Evolutionary conservation across 257 asterid species (phyloP), one percentile per base, ranked within the genome.

Genomic region (Forsythia viridissima): DNA sequence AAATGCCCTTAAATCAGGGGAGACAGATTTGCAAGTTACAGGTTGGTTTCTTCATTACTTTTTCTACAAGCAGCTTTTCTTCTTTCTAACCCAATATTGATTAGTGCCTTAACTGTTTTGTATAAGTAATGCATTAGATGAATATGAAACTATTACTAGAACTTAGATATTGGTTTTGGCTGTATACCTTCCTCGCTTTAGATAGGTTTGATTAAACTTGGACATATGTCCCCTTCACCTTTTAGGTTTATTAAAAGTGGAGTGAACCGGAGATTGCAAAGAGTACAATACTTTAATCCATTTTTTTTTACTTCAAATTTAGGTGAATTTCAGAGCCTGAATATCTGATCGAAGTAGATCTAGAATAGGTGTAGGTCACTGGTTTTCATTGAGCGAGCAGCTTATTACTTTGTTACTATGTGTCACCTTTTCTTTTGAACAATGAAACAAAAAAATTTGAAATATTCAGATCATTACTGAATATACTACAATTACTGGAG

Each of bases 1-100:
- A 86, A 83, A 91, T 70, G 94, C 99, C 80, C 97, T 93, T 65
- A 75, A 77, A 74, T 83, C 36, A 41, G 99, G 99, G 79, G 99
- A 96, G 89, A 82, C 97, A 51, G 72, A 91, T 88, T 20, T 96
- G 89, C 87, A 86, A 83, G 97, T 96, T 80, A 8, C 89, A 44
- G 93, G 93, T 89, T 71, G 76, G 86, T 79, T 81, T 15, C 75
- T 73, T 46, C 21, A 66, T 57, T 61, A 11, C 36, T 30, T 73
- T 24, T 65, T 70, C 55, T 68, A 37, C 15, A 39, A 66, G 20
- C 55, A 44, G 67, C 4, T 43, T 42, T 34, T 38, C 9, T 65
- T 20, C 10, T 44, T 59, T 21, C 66, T 20, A 37, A 41, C 68
- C 65, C 20, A 18, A 36, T 21, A 46, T 30, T 10, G 13, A 12